Evolutionary conservation across 139 green algal genomes (phyloP), one percentile per base, ranked within the genome.

Genomic region (Chlamydomonas schloesseri): DNA sequence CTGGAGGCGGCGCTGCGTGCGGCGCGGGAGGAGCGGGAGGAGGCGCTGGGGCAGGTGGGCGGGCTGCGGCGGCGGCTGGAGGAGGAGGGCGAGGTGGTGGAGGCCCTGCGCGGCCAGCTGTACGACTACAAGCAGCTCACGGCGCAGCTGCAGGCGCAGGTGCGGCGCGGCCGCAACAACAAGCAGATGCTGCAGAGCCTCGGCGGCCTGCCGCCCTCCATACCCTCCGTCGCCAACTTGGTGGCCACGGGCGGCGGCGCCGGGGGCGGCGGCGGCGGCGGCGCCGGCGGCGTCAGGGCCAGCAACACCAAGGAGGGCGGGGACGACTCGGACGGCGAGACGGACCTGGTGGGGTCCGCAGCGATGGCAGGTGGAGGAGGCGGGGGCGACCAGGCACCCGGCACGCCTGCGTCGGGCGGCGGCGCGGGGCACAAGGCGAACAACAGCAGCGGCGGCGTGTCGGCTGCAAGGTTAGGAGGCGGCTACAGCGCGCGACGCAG

Each of bases 61-160:
- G 73, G 50, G 10, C 73, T 90, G 36, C 73, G 83, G 50, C 68
- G 84, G 47, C 81, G 81, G 58, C 62, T 87, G 13, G 37, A 84
- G 57, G 89, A 92, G 77, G 86, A 88, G 42, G 42, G 42, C 31
- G 89, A 92, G 73, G 86, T 92, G 55, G 70, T 89, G 26, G 86
- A 90, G 79, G 89, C 89, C 29, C 71, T 90, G 28, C 85, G 85
- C 4, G 82, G 53, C 14, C 89, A 92, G 70, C 82, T 92, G 60
- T 82, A 88, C 55, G 89, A 92, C 75, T 92, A 92, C 86, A 84
- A 83, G 42, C 76, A 84, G 57, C 83, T 92, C 57, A 81, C 87
- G 13, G 29, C 50, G 53, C 81, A 87, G 81, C 81, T 87, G 34
- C 81, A 87, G 79, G 69, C 81, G 15, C 81, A 87, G 31, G 81